A percentile compares a stretch with the other conserved stretches of the same genome.
phyloP scores from a whole-genome alignment of 352 stramenopile genomes.

The Phytophthora megakarya region DNA sequence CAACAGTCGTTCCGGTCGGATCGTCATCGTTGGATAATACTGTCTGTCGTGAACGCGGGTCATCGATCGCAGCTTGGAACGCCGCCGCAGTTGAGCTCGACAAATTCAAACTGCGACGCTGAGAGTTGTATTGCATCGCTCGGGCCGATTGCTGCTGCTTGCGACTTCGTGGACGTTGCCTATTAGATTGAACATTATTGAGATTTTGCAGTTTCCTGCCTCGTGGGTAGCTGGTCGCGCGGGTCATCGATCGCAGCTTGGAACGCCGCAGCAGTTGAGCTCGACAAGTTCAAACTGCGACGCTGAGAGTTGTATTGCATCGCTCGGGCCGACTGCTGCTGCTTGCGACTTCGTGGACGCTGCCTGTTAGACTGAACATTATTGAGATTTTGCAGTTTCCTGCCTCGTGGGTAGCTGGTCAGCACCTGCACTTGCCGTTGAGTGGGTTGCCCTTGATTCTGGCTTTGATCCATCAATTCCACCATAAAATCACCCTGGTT shows the following conservation, averaged over 20 bases:
- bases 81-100: conserved; percentile 23
- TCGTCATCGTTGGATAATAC: conserved; percentile 25
- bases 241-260: too few species aligned
- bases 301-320: conserved; percentile 29
- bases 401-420: conserved; percentile 31
- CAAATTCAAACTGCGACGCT: conserved; percentile 29
- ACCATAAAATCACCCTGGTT: conserved; percentile 11
- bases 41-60: conserved; percentile 12
- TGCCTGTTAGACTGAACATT: conserved; percentile 20
- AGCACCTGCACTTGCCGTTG: conserved; percentile 29
- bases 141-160: conserved; percentile 28
- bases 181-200: conserved; percentile 15
- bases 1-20: conserved; percentile 11
- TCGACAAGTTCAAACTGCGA: conserved; percentile 28
- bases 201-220: conserved; percentile 33
- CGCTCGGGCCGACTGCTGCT: conserved; percentile 26
- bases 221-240: conserved; percentile 29
- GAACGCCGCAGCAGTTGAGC: too few species aligned
- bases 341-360: conserved; percentile 23
- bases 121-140: conserved; percentile 25
- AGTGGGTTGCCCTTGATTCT: too few species aligned
- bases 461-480: conserved; percentile 27
- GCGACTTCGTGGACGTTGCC: conserved; percentile 22
- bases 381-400: conserved; percentile 27
- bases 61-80: conserved; percentile 28